Evolutionary conservation across 139 green algal genomes (phyloP).

Genomic region (Haematococcus lacustris): DNA sequence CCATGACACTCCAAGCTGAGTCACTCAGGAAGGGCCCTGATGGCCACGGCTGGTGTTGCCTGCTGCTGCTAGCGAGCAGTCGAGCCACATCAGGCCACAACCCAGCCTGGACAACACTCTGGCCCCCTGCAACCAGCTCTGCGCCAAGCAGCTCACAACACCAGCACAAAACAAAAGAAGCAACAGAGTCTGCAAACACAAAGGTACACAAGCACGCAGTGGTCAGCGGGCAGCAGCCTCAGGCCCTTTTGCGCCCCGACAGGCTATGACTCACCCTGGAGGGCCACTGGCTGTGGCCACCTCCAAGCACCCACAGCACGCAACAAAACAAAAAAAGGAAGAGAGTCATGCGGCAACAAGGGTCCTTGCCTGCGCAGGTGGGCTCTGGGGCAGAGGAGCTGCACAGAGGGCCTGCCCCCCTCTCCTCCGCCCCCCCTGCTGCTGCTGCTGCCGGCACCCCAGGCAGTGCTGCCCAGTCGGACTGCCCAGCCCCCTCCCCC

Average conservation of each 20-base stretch:
- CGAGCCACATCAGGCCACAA: neutral
- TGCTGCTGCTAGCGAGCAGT: neutral
- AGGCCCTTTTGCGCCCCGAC: neutral
- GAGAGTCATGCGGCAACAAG: neutral
- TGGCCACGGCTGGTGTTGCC: neutral
- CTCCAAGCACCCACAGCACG: neutral
- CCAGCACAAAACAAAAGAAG: neutral
- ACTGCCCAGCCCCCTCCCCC: no score
- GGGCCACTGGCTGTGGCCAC: neutral
- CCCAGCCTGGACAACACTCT: neutral
- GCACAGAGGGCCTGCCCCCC: no score
- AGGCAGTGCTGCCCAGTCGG: no score
- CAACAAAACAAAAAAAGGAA: neutral
- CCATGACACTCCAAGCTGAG: neutral
- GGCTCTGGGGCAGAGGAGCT: no score
- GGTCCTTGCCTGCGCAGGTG: neutral
- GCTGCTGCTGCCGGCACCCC: no score
- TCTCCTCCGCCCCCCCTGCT: no score
- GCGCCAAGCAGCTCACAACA: no score
- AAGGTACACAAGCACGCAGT: neutral
- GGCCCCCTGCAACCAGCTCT: neutral
- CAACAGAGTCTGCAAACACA: neutral
- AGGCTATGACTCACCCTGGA: neutral
- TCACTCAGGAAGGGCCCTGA: neutral
- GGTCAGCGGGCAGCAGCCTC: neutral